A percentile compares a stretch with the other conserved stretches of the same genome.
Conservation (phyloP, 768 basidiomycete species). For the Leccinum subgranulosum region DNA sequence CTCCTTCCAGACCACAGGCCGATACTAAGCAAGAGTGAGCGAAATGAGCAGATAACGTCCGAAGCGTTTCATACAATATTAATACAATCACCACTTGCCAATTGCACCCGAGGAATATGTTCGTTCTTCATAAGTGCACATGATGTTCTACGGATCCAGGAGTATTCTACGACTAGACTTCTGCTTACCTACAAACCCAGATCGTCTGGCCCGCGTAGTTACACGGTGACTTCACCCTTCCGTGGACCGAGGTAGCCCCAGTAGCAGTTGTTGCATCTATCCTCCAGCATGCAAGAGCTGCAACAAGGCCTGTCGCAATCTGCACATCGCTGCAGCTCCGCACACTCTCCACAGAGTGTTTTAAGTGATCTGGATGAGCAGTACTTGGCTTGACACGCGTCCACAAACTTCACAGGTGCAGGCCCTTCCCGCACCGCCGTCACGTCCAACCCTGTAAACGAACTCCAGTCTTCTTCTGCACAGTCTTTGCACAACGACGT, state of each 20-base stretch:
- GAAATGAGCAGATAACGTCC: slow-evolving; percentile 46
- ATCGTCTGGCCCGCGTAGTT: too few relatives aligned
- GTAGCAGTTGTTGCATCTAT: not conserved
- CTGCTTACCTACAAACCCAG: too few relatives aligned
- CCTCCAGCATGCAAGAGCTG: not conserved
- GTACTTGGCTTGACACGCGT: not conserved
- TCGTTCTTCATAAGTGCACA: not conserved
- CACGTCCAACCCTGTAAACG: not conserved
- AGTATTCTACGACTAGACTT: too few relatives aligned
- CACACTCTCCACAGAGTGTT: not conserved
- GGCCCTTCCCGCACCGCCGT: not conserved
- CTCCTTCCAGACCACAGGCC: slow-evolving; percentile 54
- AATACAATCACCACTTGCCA: slow-evolving; percentile 89
- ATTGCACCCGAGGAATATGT: not conserved
- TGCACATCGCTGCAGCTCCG: not conserved
- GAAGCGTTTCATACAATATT: slow-evolving; percentile 96
- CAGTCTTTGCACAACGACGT: slow-evolving; percentile 12
- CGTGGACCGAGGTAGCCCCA: not conserved
- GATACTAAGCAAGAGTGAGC: too few relatives aligned
- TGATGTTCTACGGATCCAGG: too few relatives aligned
- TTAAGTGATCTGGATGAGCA: not conserved
- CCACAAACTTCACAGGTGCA: not conserved
- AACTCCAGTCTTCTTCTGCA: not conserved
- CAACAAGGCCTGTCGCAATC: not conserved
- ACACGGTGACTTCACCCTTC: too few relatives aligned